Conservation (phyloP, 352 stramenopile genomes). For the Phytophthora brassicae region DNA sequence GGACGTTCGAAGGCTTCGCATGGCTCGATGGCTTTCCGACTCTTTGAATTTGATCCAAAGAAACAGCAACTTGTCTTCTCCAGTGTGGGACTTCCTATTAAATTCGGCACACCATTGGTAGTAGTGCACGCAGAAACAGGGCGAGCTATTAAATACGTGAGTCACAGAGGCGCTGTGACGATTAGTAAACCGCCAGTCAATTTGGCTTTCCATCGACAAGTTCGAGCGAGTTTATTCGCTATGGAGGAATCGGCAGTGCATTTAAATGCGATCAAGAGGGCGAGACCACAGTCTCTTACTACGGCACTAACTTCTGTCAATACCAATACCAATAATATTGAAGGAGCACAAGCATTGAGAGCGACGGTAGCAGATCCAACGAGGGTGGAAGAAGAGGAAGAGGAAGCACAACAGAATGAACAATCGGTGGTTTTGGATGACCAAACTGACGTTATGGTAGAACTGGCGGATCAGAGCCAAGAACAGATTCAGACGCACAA, state of each 20-base stretch:
- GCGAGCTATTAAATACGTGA: constrained; percentile 63
- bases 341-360: constrained; percentile 4
- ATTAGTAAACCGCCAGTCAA: constrained; percentile 71
- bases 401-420: constrained; percentile 15
- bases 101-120: constrained; percentile 53
- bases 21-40: constrained; percentile 61
- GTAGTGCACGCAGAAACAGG: constrained; percentile 66
- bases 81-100: constrained; percentile 57
- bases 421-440: neutral
- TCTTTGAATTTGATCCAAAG: constrained; percentile 66
- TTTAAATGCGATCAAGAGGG: constrained; percentile 25
- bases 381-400: constrained; percentile 1
- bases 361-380: constrained; percentile 25
- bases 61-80: constrained; percentile 53
- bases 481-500: constrained; percentile 12
- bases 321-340: constrained; percentile 16
- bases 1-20: constrained; percentile 13
- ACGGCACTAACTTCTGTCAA: constrained; percentile 15
- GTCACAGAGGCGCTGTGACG: constrained; percentile 60
- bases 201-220: constrained; percentile 59
- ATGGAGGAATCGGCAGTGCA: constrained; percentile 48
- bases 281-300: constrained; percentile 23
- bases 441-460: constrained; percentile 11
- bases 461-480: constrained; percentile 24
- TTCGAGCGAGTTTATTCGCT: constrained; percentile 47